A percentile compares a stretch with the other conserved stretches of the same genome.
These are phyloP conservation scores for Nannizziopsis arthrosporioides DNA, from an alignment of 2,329 filamentous ascomycete genomes.

Conservation along the genomic window DNA sequence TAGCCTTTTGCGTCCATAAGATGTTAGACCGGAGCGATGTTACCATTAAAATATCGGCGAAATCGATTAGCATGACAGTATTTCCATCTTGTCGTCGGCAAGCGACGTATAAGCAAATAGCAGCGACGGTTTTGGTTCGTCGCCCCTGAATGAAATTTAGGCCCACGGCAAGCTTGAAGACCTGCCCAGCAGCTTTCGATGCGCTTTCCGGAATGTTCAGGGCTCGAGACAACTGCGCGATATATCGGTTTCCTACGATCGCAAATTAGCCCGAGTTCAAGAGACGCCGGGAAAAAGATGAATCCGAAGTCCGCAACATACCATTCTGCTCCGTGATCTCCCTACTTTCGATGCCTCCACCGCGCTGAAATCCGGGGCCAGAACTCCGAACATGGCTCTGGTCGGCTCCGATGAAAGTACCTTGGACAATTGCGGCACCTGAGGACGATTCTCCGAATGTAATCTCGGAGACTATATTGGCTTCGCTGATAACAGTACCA, in stretches of 20 bases:
- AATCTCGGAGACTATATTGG: slow-evolving; percentile 84
- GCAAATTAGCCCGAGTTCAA: too few species aligned
- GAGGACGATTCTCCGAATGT: slow-evolving; percentile 78
- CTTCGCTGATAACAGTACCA: slow-evolving; percentile 71
- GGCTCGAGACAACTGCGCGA: slow-evolving; percentile 31
- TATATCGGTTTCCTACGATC: slow-evolving; percentile 32
- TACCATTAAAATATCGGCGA: slow-evolving; percentile 65
- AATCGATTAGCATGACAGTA: slow-evolving; percentile 85
- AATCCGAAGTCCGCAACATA: slow-evolving; percentile 11
- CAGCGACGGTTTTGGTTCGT: slow-evolving; percentile 69
- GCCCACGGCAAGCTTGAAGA: slow-evolving; percentile 63
- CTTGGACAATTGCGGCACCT: slow-evolving; percentile 81
- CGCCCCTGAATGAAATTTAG: slow-evolving; percentile 78
- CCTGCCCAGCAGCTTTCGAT: slow-evolving; percentile 54
- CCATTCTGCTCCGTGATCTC: slow-evolving; percentile 37
- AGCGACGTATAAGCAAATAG: slow-evolving; percentile 82
- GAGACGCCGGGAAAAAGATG: not conserved
- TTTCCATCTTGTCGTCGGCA: slow-evolving; percentile 70
- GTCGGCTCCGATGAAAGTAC: slow-evolving; percentile 74
- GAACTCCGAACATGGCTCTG: slow-evolving; percentile 64
- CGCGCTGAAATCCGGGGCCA: slow-evolving; percentile 36
- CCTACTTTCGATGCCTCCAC: slow-evolving; percentile 40
- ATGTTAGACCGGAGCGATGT: slow-evolving; percentile 9
- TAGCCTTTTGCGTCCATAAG: slow-evolving; percentile 13
- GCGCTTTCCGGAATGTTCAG: slow-evolving; percentile 45